Evolutionary conservation across 345 rosid genomes (phyloP), one percentile per base, ranked within the genome.

Genomic region (Raphanus sativus): DNA sequence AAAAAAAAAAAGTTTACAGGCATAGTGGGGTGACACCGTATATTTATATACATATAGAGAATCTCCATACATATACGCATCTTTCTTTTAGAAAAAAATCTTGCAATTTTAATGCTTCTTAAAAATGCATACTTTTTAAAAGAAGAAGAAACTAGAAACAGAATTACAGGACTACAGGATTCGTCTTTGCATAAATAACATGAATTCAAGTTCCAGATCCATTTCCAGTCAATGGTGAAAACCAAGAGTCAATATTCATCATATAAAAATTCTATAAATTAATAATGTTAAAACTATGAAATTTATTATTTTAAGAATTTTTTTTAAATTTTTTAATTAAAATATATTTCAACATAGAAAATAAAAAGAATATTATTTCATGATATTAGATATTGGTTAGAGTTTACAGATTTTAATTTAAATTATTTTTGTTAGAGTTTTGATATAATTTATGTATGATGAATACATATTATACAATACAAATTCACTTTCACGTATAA

Each of bases 161-260:
- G 7, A 54, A 61, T 13, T 32, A n/a, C 30, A 67, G n/a, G n/a
- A n/a, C n/a, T n/a, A n/a, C n/a, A n/a, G 15, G 15, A 24, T 29
- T 66, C 52, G 9, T 68, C 17, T 48, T 61, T 69, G 62, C 38
- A 67, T 61, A 68, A 11, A 30, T 42, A 75, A 45, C 28, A 58
- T 13, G 15, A 45, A 45, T 16, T 12, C 6, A 45, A 12, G 40
- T 65, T 74, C n/a, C 59, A 66, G 0, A 45, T 42, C 12, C 34
- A 30, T 32, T n/a, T 10, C 24, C 66, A 45, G 52, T 45, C 15
- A 45, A 45, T 45, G 52, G 52, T 59, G 63, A 59, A 59, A 58
- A 59, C 16, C 6, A 64, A 34, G 34, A 69, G 55, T 76, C 69
- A 67, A 45, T 60, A 60, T 60, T 30, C 28, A n/a, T 32, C 6